phyloP scores from a whole-genome alignment of 768 basidiomycete genomes.

The Pisolithus albus region DNA sequence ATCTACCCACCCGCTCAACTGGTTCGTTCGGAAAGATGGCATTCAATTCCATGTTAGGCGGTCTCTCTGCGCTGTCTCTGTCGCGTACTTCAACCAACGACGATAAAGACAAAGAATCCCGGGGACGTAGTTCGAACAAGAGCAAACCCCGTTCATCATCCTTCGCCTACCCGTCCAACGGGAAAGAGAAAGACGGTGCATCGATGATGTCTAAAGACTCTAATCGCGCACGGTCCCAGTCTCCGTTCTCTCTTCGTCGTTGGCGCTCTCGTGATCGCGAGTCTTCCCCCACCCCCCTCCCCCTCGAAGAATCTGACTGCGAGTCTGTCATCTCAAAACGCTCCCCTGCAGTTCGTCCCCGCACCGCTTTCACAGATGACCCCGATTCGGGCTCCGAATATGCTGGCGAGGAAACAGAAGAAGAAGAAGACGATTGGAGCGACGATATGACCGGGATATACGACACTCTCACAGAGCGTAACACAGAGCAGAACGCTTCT shows the following conservation, averaged over 20 bases:
- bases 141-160: conserved; percentile 43
- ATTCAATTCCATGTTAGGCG: conserved; percentile 64
- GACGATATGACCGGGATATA: conserved; percentile 51
- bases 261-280: conserved; percentile 54
- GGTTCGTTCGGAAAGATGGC: conserved; percentile 59
- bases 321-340: conserved; percentile 30
- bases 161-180: conserved; percentile 32
- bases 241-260: conserved; percentile 73
- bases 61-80: conserved; percentile 58
- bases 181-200: conserved; percentile 27
- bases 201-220: conserved; percentile 42
- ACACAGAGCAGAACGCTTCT: conserved; percentile 75
- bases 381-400: conserved; percentile 62
- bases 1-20: conserved; percentile 28
- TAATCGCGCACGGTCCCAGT: conserved; percentile 65
- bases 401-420: conserved; percentile 41
- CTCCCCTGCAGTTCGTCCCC: conserved; percentile 43
- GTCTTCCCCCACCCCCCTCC: conserved; percentile 49
- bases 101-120: conserved; percentile 37
- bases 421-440: conserved; percentile 55
- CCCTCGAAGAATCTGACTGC: conserved; percentile 50
- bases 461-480: conserved; percentile 77
- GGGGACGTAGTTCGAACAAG: conserved; percentile 46
- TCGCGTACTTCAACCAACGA: conserved; percentile 45
- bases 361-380: conserved; percentile 55